Conservation (phyloP, 371 early-diverging fungal genomes). For the Lichtheimia ornata region DNA sequence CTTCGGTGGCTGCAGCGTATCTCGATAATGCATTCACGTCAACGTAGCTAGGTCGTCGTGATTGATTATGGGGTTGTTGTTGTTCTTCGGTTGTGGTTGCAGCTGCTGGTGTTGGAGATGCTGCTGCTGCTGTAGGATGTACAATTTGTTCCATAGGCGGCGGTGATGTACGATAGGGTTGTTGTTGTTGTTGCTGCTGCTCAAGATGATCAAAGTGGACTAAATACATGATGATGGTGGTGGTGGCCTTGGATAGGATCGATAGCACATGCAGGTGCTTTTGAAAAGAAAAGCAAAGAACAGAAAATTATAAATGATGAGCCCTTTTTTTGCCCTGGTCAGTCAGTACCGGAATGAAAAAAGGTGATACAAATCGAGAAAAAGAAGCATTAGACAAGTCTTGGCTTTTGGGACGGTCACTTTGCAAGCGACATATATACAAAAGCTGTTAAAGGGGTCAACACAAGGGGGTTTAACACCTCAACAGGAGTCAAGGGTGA, state of each 20-base stretch:
- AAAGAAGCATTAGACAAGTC: conserved; percentile 1
- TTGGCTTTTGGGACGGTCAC: not conserved
- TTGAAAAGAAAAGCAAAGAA: not conserved
- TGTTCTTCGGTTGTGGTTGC: no score
- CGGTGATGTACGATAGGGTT: not conserved
- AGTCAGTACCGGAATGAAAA: no score
- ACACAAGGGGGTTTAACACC: no score
- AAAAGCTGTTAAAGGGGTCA: no score
- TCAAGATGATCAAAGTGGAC: conserved; percentile 1
- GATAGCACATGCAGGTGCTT: not conserved
- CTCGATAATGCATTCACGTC: conserved; percentile 2
- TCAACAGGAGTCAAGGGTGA: no score
- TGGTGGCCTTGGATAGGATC: not conserved
- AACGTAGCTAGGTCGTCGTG: conserved; percentile 4
- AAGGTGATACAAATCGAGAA: not conserved
- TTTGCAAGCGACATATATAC: no score
- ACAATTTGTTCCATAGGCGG: not conserved
- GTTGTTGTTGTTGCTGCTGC: not conserved
- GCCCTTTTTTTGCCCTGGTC: no score
- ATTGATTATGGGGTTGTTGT: no score
- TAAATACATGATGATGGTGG: not conserved
- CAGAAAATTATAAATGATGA: no score
- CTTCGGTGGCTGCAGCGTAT: not conserved
- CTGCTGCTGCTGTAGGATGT: no score
- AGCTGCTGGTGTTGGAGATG: no score